Base-by-base conservation (phyloP, 1,139 yeast species). In the Suhomyces anneliseae region DNA sequence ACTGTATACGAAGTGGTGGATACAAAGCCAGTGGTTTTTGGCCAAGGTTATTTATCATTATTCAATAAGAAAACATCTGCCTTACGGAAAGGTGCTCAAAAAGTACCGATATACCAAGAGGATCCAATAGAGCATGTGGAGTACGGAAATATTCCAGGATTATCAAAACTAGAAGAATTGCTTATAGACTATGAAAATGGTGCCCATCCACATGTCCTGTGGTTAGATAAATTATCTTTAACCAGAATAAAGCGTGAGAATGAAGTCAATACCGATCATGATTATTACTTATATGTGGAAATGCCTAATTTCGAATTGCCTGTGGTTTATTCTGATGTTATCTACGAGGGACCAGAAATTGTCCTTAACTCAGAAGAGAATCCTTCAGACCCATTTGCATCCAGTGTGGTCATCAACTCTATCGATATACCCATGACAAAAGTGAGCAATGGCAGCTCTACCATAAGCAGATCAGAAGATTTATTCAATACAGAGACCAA, bases 281-380 rank as follows among this genome's bases (percentile, higher is more conserved):
- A 54, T 27, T 83, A 80, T 58, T 70, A 76, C 39, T 62, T 90
- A 19, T 80, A 78, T 53, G 62, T 93, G 27, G 97, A 90, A 54
- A 74, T 89, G 39, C 86, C 87, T 5, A 81, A 82, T 50, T 90
- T 87, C 66, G 95, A 87, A 54, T 71, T 87, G 29, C 96, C 97
- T 0, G 79, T 92, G 1, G 89, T 92, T 0, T 92, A 78, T 62
- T 82, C 92, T 1, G 96, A 89, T 57, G 63, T 70, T 8, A 61
- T 68, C 1, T 69, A 64, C 44, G 29, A 39, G 8, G 35, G 31
- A 3, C 48, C 43, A 8, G 42, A 40, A 34, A 56, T 42, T 56
- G 62, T 50, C 48, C 59, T 47, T 60, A 42, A 45, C 6, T 36
- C 34, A 36, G 47, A 27, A 39, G 40, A 34, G n/a, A 45, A 27